phyloP scores from a whole-genome alignment of 441 rosid genomes.

The Jatropha multifida region DNA sequence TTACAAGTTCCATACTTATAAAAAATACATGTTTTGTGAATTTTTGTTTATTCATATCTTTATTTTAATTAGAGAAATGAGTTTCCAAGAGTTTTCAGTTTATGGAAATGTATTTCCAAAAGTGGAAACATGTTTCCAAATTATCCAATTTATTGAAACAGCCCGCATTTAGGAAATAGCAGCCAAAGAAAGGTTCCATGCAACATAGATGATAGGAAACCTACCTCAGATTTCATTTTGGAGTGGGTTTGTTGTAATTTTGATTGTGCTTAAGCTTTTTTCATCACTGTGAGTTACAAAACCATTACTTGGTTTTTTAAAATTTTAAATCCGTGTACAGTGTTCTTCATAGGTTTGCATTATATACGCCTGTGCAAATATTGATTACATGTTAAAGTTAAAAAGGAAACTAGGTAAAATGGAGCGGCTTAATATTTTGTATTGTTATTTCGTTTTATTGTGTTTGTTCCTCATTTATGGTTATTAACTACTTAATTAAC shows the following conservation, averaged over 20 bases:
- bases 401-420: background rate
- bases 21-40: no score
- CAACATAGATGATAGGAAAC: slow-evolving; percentile 1
- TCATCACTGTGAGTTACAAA: background rate
- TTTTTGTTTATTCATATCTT: no score
- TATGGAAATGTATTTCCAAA: no score
- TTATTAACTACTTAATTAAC: slow-evolving; percentile 1
- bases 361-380: background rate
- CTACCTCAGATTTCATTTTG: background rate
- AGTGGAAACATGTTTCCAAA: no score
- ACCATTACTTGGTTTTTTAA: background rate
- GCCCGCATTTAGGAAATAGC: no score
- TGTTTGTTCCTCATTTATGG: background rate
- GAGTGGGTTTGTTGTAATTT: slow-evolving; percentile 1
- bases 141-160: no score
- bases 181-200: no score
- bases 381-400: background rate
- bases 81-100: no score
- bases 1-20: no score
- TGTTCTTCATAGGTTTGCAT: background rate
- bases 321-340: background rate
- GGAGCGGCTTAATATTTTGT: background rate
- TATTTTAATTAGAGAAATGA: no score
- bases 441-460: background rate
- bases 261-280: background rate